Percentiles rank a stretch among this genome's conserved stretches.
phyloP scores from a whole-genome alignment of 106 monocot species.

The Apostasia ramifera region DNA sequence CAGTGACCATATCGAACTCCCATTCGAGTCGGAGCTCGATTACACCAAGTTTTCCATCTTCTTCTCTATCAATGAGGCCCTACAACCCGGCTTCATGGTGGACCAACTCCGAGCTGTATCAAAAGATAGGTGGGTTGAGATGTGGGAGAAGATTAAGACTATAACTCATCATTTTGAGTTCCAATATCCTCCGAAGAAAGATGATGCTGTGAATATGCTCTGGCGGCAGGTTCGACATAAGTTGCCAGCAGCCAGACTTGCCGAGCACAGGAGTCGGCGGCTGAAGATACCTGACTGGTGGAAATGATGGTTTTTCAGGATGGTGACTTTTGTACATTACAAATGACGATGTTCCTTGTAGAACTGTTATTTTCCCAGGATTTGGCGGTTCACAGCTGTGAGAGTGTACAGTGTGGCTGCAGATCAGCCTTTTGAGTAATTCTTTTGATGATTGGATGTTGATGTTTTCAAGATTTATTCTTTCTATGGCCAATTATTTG shows the following conservation, averaged over 20 bases:
- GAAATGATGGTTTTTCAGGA: conserved; percentile 16
- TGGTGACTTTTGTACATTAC: too few species aligned
- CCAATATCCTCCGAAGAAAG: conserved; percentile 52
- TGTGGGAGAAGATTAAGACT: conserved; percentile 77
- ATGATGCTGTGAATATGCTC: conserved; percentile 89
- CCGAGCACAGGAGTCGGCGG: conserved; percentile 54
- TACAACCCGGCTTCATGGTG: conserved; percentile 48
- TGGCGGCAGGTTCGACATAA: conserved; percentile 80
- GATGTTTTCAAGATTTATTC: too few species aligned
- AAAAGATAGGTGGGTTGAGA: conserved; percentile 56
- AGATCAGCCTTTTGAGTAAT: too few species aligned
- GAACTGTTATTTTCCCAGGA: too few species aligned
- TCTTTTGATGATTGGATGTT: too few species aligned
- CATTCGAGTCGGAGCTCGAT: conserved; percentile 83
- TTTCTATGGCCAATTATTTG: too few species aligned
- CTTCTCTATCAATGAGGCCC: conserved; percentile 64
- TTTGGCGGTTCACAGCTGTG: too few species aligned
- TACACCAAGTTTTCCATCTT: conserved; percentile 77
- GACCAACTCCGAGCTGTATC: conserved; percentile 45
- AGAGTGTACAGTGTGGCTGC: too few species aligned
- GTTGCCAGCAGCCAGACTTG: conserved; percentile 58
- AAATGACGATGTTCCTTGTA: too few species aligned
- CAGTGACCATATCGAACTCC: conserved; percentile 87
- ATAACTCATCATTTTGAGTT: conserved; percentile 73
- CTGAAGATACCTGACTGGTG: conserved; percentile 94